Conservation (phyloP, 2,329 filamentous ascomycete genomes). For the Bertia moriformis region DNA sequence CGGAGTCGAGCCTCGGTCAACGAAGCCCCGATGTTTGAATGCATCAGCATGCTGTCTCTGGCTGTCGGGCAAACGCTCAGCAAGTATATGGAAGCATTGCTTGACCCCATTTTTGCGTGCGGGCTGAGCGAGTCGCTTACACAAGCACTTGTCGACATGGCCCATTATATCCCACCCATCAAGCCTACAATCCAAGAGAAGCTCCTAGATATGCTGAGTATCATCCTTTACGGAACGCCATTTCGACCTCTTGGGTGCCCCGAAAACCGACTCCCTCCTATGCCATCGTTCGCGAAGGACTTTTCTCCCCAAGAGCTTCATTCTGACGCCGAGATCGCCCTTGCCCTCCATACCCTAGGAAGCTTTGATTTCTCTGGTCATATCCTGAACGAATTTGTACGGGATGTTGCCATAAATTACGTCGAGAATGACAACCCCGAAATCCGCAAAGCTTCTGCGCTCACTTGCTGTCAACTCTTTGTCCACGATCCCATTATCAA, state of each 20-base stretch:
- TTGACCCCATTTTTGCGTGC: slow-evolving; percentile 58
- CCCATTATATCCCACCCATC: slow-evolving; percentile 56
- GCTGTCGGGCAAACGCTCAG: slow-evolving; percentile 55
- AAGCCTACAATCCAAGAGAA: slow-evolving; percentile 55
- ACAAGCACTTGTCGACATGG: slow-evolving; percentile 57
- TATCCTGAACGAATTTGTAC: slow-evolving; percentile 93
- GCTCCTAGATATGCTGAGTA: slow-evolving; percentile 51
- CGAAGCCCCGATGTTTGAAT: slow-evolving; percentile 25
- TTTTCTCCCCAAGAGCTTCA: slow-evolving; percentile 41
- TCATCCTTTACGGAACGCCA: slow-evolving; percentile 48
- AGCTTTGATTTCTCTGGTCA: slow-evolving; percentile 59
- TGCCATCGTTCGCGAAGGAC: slow-evolving; percentile 47
- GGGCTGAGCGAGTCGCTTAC: slow-evolving; percentile 53
- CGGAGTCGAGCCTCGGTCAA: slow-evolving; percentile 5
- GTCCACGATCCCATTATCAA: slow-evolving; percentile 94
- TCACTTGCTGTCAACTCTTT: slow-evolving; percentile 96
- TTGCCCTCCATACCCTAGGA: slow-evolving; percentile 51
- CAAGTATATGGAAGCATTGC: slow-evolving; percentile 54
- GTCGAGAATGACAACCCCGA: slow-evolving; percentile 91
- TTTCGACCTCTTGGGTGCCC: slow-evolving; percentile 55
- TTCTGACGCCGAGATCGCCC: slow-evolving; percentile 45
- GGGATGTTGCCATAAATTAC: slow-evolving; percentile 94
- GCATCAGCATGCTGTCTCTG: slow-evolving; percentile 57
- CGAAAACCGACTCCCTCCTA: slow-evolving; percentile 25
- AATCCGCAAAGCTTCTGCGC: slow-evolving; percentile 81